phyloP scores from a whole-genome alignment of 2,329 filamentous ascomycete species.

The Fusarium sp. region DNA sequence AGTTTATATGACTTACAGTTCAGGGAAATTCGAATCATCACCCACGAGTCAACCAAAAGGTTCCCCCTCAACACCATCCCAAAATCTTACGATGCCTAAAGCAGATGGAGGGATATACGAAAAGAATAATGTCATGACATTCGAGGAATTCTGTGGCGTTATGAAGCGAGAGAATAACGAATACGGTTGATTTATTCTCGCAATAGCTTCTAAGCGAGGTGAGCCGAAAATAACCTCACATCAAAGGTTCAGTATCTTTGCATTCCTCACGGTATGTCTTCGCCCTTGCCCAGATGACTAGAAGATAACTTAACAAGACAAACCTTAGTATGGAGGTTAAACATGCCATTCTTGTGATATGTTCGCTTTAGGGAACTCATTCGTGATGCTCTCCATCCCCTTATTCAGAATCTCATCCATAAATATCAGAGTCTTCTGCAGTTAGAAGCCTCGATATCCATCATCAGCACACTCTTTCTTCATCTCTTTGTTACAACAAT shows the following conservation, averaged over 20 bases:
- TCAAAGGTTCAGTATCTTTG: background rate
- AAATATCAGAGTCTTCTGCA: constrained; percentile 11
- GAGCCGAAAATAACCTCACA: background rate
- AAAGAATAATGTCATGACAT: background rate
- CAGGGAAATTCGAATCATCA: background rate
- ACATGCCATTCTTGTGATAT: background rate
- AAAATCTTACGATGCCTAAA: background rate
- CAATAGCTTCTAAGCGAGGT: background rate
- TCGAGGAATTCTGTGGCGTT: background rate
- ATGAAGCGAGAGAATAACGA: too few relatives aligned
- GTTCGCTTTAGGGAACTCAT: background rate
- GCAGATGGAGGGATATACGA: background rate
- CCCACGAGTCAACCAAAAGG: background rate
- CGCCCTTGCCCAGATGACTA: background rate
- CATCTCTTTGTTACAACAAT: background rate
- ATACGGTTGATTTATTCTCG: background rate
- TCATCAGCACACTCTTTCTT: background rate
- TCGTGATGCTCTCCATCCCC: background rate
- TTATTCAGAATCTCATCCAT: background rate
- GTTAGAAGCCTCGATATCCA: background rate
- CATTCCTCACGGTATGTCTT: background rate
- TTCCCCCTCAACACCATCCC: background rate
- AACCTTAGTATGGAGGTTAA: background rate
- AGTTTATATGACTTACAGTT: background rate
- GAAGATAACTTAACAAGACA: background rate